These are phyloP conservation scores for Candida maesae DNA, from an alignment of 805 yeast species.

Conservation along the genomic window DNA sequence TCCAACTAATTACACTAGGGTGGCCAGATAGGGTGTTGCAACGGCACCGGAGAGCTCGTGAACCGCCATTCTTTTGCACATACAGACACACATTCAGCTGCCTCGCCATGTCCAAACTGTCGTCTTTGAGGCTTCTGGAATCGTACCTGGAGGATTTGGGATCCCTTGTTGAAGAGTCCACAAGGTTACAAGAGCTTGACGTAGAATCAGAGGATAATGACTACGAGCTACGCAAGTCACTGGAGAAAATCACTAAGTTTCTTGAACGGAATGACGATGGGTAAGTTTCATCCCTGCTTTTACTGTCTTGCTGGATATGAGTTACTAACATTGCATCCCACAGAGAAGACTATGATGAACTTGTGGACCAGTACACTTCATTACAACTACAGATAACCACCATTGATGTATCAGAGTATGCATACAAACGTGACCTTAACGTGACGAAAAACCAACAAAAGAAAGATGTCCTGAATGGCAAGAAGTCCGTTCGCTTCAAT, in stretches of 20 bases:
- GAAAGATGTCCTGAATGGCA: constrained; percentile 8
- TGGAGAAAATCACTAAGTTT: constrained; percentile 23
- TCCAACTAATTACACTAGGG: no score
- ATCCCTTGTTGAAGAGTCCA: constrained; percentile 22
- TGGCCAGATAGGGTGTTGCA: no score
- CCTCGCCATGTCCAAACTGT: constrained; percentile 22
- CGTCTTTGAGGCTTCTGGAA: constrained; percentile 25
- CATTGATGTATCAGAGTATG: constrained; percentile 18
- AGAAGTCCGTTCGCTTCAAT: constrained; percentile 29
- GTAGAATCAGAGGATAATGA: constrained; percentile 18
- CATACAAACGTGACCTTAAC: constrained; percentile 14
- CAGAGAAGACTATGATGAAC: constrained; percentile 25
- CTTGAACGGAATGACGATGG: constrained; percentile 28
- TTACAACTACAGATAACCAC: constrained; percentile 12
- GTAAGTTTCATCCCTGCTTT: constrained; percentile 3
- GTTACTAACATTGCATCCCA: constrained; percentile 5
- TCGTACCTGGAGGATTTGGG: constrained; percentile 27
- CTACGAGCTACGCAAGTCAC: constrained; percentile 22
- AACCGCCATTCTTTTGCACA: neutral
- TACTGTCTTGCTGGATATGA: neutral
- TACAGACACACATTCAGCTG: no score
- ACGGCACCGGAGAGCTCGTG: neutral
- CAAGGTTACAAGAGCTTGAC: constrained; percentile 17
- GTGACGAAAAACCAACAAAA: constrained; percentile 4
- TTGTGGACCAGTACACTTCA: constrained; percentile 20